phyloP scores from a whole-genome alignment of 495 filamentous ascomycete species.

The Rostrohypoxylon terebratum region DNA sequence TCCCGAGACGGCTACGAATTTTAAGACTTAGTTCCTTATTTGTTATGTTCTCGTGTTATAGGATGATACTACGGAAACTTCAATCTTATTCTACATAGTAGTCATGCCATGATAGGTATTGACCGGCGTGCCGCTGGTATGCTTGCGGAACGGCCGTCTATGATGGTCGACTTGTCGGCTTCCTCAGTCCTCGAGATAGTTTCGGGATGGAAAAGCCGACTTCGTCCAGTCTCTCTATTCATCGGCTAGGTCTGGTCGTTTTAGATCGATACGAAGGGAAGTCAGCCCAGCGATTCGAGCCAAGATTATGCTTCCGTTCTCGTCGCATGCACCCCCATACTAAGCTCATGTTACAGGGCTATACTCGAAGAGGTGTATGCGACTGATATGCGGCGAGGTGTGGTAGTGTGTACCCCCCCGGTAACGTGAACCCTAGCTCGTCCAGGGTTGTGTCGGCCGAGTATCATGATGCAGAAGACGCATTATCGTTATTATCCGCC shows the following conservation, averaged over 20 bases:
- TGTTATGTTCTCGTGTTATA: background rate
- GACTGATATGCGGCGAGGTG: too few species aligned
- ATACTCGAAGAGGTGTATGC: conserved; percentile 26
- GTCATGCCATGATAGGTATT: background rate
- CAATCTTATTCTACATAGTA: background rate
- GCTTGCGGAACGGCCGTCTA: background rate
- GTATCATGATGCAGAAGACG: conserved; percentile 47
- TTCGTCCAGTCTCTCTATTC: conserved; percentile 18
- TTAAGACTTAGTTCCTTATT: background rate
- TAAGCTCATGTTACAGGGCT: conserved; percentile 41
- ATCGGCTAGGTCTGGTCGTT: conserved; percentile 40
- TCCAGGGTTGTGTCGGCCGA: conserved; percentile 42
- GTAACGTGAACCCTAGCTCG: conserved; percentile 41
- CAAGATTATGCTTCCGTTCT: conserved; percentile 47
- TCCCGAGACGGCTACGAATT: conserved; percentile 2
- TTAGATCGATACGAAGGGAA: conserved; percentile 45
- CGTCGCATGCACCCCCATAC: conserved; percentile 47
- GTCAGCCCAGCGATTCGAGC: conserved; percentile 43
- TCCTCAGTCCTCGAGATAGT: conserved; percentile 21
- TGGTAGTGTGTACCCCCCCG: conserved; percentile 39
- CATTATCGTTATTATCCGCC: conserved; percentile 49
- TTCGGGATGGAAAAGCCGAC: conserved; percentile 19
- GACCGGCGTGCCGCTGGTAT: background rate
- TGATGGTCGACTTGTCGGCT: conserved; percentile 1
- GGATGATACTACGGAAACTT: background rate